phyloP scores from a whole-genome alignment of 352 stramenopile genomes.

The Pythium aquatile region DNA sequence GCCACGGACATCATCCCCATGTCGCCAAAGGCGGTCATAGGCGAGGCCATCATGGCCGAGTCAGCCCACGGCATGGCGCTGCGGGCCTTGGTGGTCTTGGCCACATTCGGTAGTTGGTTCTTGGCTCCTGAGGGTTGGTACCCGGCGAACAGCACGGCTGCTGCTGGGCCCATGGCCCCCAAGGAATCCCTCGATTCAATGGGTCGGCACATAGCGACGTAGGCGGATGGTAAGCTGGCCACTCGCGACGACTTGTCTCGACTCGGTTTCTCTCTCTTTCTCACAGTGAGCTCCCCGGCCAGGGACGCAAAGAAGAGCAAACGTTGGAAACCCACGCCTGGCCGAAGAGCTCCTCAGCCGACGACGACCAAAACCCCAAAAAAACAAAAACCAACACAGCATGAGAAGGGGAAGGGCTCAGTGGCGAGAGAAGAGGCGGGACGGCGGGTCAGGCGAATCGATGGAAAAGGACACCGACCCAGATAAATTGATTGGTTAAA shows the following conservation, averaged over 20 bases:
- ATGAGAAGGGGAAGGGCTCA: constrained; percentile 7
- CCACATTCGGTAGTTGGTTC: constrained; percentile 15
- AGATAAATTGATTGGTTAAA: neutral
- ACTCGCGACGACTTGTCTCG: constrained; percentile 20
- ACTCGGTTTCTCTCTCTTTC: constrained; percentile 29
- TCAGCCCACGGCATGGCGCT: constrained; percentile 21
- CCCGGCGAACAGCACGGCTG: constrained; percentile 70
- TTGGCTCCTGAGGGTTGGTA: constrained; percentile 60
- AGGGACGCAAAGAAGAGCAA: constrained; percentile 22
- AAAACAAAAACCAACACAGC: neutral
- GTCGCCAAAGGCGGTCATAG: constrained; percentile 23
- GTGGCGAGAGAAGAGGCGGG: neutral
- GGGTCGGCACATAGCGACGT: constrained; percentile 67
- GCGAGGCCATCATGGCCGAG: constrained; percentile 25
- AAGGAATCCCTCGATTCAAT: constrained; percentile 85
- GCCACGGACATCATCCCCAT: constrained; percentile 61
- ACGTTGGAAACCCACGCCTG: neutral
- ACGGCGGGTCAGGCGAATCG: neutral
- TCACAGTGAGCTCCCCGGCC: constrained; percentile 24
- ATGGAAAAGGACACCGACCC: neutral
- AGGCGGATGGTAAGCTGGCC: constrained; percentile 15
- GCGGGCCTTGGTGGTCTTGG: constrained; percentile 18
- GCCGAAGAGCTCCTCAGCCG: neutral
- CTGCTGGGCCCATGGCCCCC: constrained; percentile 69
- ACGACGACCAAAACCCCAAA: neutral